Evolutionary conservation across 192 early-diverging fungal species (phyloP), one percentile per base, ranked within the genome.

Genomic region (Entophlyctis helioformis): DNA sequence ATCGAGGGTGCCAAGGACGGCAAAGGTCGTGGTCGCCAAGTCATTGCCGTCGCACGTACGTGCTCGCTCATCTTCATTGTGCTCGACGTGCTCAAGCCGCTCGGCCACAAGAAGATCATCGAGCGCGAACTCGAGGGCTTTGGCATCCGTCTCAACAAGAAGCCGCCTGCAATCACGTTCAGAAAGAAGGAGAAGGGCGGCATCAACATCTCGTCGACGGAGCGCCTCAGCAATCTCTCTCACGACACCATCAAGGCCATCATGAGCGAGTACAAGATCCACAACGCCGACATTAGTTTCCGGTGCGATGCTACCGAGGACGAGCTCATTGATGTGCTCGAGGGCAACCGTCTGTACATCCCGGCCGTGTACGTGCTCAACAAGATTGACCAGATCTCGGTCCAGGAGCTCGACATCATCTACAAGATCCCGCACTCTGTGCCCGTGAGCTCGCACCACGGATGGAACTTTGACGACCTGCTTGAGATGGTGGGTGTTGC

Each of bases 1-100:
- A 93, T 96, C 41, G 89, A 95, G 67, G 95, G 91, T 48, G 95
- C 95, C 38, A 95, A 94, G 73, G 92, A 98, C 64, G 95, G 95
- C 53, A 95, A 96, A 66, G 95, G 95, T 67, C 87, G 95, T 71
- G 95, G 93, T 85, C 75, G 82, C 47, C 81, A 86, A 69, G 90
- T 94, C 52, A 89, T 94, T 69, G 84, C 86, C 22, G 94, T 98
- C 4, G 95, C 95, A 0, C 86, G 95, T 39, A 98, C 95, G 0
- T 96, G 92, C 59, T 93, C 90, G 20, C 70, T 96, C 23, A 95
- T 98, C 52, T 96, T 91, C 63, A 82, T 98, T 48, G 89, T 93
- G 11, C 62, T 98, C 36, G 95, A 98, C 62, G 95, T 96, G 35
- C 74, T 98, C 21, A 98, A 98, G 63, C 90, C 95, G 6, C 57